Evolutionary conservation across 1,284 basidiomycete genomes (phyloP), one percentile per base, ranked within the genome.

Genomic region (Sporisorium exsertum): DNA sequence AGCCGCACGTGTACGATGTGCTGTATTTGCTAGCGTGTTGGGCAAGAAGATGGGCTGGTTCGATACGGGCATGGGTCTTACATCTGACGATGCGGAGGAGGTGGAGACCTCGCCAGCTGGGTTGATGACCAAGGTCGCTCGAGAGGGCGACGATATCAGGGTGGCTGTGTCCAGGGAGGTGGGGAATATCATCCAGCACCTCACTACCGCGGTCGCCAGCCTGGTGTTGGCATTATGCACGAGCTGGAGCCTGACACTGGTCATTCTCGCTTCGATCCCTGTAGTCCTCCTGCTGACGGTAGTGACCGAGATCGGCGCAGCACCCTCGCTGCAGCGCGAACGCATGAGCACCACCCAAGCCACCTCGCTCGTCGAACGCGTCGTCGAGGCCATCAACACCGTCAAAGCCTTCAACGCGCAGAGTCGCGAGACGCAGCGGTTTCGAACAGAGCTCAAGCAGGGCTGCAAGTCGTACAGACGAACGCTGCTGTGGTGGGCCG

Each of bases 351-450:
- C 92, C 4, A 90, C 92, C 13, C 87, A 88, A 8, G 92, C 93
- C 0, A 91, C 93, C 0, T 91, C 93, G 5, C 89, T 92, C 61
- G 88, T 95, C 70, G 92, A 96, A 74, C 91, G 93, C 24, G 90
- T 92, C 1, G 88, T 93, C 5, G 87, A 90, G 12, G 90, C 92
- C 46, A 95, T 99, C 78, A 87, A 93, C 3, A 97, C 95, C 0
- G 93, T 99, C 86, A 99, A 99, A 86, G 94, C 93, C 0, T 97
- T 96, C 89, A 98, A 97, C 86, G 94, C 94, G 2, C 88, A 92
- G 65, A 69, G 86, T 0, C 87, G 89, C 81, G 94, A 97, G 80
- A 85, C 87, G 9, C 64, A 85, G 5, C 86, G 88, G 15, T 89
- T 93, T 37, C 79, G 86, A 7, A 76, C 82, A 5, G 85, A 91